These are phyloP conservation scores for Epipyxis sp. DNA, from an alignment of 108 stramenopile species.

Conservation along the genomic window DNA sequence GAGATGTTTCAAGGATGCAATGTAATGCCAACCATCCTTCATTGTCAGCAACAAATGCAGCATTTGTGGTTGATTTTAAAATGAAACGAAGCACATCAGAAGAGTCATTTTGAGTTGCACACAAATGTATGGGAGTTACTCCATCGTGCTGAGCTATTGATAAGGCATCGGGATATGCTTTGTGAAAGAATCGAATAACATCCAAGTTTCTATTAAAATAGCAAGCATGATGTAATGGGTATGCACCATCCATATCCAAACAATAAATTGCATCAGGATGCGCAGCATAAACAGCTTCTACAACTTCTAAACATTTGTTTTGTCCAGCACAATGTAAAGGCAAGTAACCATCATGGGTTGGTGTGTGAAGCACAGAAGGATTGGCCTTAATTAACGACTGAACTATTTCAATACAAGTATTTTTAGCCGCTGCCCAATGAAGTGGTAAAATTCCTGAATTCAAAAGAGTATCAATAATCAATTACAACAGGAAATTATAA, in stretches of 20 bases:
- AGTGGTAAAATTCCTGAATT: neutral
- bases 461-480: neutral
- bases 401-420: neutral
- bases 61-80: neutral
- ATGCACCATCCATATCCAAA: neutral
- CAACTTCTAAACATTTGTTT: neutral
- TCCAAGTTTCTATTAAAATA: neutral
- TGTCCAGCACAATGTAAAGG: neutral
- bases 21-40: conserved; percentile 3
- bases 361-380: neutral
- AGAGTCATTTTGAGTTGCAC: neutral
- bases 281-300: neutral
- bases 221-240: conserved; percentile 13
- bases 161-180: conserved; percentile 4
- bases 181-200: neutral
- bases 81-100: neutral
- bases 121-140: neutral
- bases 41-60: neutral
- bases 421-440: conserved; percentile 13
- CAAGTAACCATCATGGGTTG: neutral
- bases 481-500: too few relatives aligned
- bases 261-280: neutral
- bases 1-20: neutral
- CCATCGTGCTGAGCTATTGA: neutral
- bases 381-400: neutral